Conservation (phyloP, 257 asterid genomes). For the Parsonsia alboflavescens region DNA sequence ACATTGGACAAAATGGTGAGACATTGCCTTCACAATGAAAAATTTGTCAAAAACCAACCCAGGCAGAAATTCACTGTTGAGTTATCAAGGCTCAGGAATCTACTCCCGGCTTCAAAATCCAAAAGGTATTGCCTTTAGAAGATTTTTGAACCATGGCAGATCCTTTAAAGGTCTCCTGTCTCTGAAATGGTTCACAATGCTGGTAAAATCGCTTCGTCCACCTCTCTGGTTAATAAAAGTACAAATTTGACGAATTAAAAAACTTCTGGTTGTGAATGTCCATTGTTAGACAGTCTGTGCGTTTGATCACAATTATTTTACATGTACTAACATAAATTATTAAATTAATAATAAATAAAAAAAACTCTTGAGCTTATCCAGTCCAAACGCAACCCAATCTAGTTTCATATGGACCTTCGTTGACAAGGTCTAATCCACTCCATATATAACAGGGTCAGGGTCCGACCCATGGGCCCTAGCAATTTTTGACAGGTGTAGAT, state of each 20-base stretch:
- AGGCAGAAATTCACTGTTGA: background rate
- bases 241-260: constrained; percentile 80
- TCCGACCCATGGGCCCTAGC: too few relatives aligned
- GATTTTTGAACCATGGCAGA: constrained; percentile 76
- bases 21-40: too few relatives aligned
- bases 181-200: constrained; percentile 69
- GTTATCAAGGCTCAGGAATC: background rate
- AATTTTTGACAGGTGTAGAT: too few relatives aligned
- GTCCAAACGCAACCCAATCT: too few relatives aligned
- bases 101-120: constrained; percentile 79
- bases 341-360: too few relatives aligned
- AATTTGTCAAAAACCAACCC: background rate
- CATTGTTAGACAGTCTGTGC: constrained; percentile 27
- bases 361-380: too few relatives aligned
- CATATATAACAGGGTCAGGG: too few relatives aligned
- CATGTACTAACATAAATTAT: too few relatives aligned
- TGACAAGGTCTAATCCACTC: too few relatives aligned
- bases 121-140: constrained; percentile 77
- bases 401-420: too few relatives aligned
- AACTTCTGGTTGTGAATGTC: constrained; percentile 64
- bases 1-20: background rate
- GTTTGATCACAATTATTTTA: too few relatives aligned
- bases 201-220: constrained; percentile 66
- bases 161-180: constrained; percentile 77
- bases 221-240: constrained; percentile 74